Base-by-base conservation (phyloP, 176 grass and related monocot genomes). In the Aegilops bicornis region DNA sequence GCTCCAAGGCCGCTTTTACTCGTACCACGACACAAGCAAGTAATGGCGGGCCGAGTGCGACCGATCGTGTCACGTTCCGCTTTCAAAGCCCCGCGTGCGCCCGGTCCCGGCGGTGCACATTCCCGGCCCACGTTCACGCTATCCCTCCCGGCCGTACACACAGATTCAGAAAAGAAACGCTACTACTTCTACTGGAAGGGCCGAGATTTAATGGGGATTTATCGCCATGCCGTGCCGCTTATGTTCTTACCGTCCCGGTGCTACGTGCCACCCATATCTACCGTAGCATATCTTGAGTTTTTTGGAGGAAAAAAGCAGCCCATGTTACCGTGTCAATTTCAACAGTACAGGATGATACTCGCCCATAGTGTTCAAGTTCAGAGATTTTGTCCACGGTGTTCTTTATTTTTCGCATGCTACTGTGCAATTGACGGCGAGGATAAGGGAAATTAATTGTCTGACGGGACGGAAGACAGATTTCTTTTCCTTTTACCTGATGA, bases 1-100 rank as follows among this genome's bases (percentile, higher is more conserved):
- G 15, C 5, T 58, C 82, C 59, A 59, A 60, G 56, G 27, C 68
- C 73, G 61, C 81, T 73, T 87, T 73, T 6, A 47, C 81, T n/a
- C 33, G 62, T 2, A 64, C n/a, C 27, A 30, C 14, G 35, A 19
- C 48, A 16, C 69, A 3, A 11, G 9, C 5, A 2, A 19, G 32
- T 39, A 63, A 76, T 16, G 42, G 43, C 5, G 20, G 54, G 36
- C 36, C 36, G 36, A 37, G 8, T 9, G 8, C 37, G 0, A 25
- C 56, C 32, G 11, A 22, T 40, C 31, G 2, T 40, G 12, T 31
- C 72, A 82, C 71, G 62, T 17, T 13, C 79, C 24, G 15, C 29
- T 27, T 19, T 87, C 62, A 62, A 43, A 3, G 33, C 30, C 48
- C 65, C 16, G 32, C 66, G 14, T 36, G 8, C 66, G 20, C 6